Conservation (phyloP, 495 filamentous ascomycete genomes). For the Apiosordaria backusii region DNA sequence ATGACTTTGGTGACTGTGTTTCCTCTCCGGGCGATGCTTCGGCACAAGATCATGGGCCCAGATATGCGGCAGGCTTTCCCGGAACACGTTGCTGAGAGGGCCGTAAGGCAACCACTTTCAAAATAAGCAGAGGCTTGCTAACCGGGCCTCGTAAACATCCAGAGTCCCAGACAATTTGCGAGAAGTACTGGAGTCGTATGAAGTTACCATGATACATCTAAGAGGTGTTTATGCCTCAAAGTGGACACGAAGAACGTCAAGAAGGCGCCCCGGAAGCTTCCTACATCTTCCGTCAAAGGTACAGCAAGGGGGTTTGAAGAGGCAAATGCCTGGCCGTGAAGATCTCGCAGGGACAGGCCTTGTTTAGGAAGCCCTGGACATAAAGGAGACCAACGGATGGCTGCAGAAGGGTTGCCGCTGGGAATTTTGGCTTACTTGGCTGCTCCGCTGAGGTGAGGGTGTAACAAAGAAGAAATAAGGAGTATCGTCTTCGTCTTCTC, state of each 20-base stretch:
- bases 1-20: neutral
- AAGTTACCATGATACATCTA: neutral
- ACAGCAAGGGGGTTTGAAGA: constrained; percentile 49
- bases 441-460: constrained; percentile 31
- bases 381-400: constrained; percentile 43
- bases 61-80: neutral
- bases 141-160: neutral
- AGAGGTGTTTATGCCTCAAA: neutral
- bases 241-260: neutral
- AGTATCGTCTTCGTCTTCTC: constrained; percentile 27
- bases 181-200: neutral
- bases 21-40: neutral
- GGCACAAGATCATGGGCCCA: neutral
- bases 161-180: neutral
- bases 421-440: constrained; percentile 16
- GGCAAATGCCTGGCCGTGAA: constrained; percentile 42
- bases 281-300: constrained; percentile 32
- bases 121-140: neutral
- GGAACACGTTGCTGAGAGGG: neutral
- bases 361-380: constrained; percentile 44
- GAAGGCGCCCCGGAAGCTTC: neutral
- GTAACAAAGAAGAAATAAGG: constrained; percentile 41
- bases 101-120: neutral
- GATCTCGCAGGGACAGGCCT: constrained; percentile 43
- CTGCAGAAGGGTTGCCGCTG: constrained; percentile 48